A percentile compares a stretch with the other conserved stretches of the same genome.
These are phyloP conservation scores for Colletotrichum sublineola DNA, from an alignment of 2,329 filamentous ascomycete species.

Conservation along the genomic window DNA sequence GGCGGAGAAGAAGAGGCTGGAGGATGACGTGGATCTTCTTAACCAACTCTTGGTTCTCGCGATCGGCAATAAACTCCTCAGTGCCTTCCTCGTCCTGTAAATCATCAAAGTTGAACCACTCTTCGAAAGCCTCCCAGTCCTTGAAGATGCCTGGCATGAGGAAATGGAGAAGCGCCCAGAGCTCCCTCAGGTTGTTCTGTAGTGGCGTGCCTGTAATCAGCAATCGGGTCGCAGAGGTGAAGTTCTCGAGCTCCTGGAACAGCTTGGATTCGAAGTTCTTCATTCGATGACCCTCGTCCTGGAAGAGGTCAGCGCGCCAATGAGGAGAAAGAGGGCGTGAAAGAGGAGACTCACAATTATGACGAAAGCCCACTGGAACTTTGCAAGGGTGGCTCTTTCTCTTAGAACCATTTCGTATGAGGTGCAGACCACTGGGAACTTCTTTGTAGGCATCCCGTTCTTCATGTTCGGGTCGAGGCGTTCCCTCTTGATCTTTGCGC, in stretches of 20 bases:
- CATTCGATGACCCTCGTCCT: conserved; percentile 96
- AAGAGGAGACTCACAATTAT: conserved; percentile 76
- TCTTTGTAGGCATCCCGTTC: conserved; percentile 66
- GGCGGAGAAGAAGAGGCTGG: conserved; percentile 88
- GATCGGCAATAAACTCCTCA: conserved; percentile 83
- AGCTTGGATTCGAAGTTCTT: conserved; percentile 96
- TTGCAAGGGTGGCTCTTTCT: conserved; percentile 83
- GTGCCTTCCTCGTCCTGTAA: conserved; percentile 86
- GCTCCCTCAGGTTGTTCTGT: conserved; percentile 93
- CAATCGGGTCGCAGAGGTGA: conserved; percentile 89
- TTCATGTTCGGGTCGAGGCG: conserved; percentile 78
- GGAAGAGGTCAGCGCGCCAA: conserved; percentile 36
- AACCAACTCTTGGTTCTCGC: conserved; percentile 66
- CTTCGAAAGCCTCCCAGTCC: conserved; percentile 91
- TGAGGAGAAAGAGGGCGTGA: background rate
- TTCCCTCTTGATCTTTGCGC: conserved; percentile 81
- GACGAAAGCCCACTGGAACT: conserved; percentile 96
- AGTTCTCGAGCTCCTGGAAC: conserved; percentile 88
- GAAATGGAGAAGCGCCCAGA: conserved; percentile 97
- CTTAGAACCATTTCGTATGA: conserved; percentile 97
- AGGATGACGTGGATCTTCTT: conserved; percentile 92
- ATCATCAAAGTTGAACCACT: conserved; percentile 97
- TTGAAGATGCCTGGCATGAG: conserved; percentile 93
- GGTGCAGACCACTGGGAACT: conserved; percentile 93
- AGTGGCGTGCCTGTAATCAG: conserved; percentile 95